Percentiles rank a stretch among this genome's conserved stretches.
Conservation (phyloP, 208 protist species). For the Polymyxa betae region DNA sequence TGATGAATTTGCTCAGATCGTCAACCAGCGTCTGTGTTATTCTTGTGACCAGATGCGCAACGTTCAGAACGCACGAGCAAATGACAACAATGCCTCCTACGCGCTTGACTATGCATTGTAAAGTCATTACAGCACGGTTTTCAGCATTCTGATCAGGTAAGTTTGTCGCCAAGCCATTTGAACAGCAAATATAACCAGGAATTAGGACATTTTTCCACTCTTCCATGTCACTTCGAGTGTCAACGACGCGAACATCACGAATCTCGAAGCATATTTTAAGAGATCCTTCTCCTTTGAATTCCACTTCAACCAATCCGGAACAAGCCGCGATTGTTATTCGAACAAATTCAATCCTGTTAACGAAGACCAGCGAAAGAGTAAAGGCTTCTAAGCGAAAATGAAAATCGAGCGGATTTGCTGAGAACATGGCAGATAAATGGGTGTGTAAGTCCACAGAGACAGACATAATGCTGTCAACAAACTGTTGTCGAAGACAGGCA, state of each 20-base stretch:
- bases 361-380: neutral
- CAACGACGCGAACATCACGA: neutral
- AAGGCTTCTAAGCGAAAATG: slow-evolving; percentile 15
- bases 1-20: neutral
- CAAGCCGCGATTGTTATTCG: neutral
- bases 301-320: neutral
- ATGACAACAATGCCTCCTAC: slow-evolving; percentile 23
- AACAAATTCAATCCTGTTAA: neutral
- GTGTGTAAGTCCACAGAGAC: neutral
- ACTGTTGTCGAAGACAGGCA: neutral
- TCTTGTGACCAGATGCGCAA: neutral
- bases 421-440: neutral
- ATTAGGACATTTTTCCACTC: neutral
- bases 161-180: neutral
- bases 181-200: neutral
- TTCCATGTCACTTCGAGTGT: neutral
- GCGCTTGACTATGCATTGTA: neutral
- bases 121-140: slow-evolving; percentile 1
- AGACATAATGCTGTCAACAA: neutral
- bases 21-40: slow-evolving; percentile 25
- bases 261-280: neutral
- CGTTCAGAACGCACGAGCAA: neutral
- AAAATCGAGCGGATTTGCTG: neutral
- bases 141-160: neutral
- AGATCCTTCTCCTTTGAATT: neutral